Base-by-base conservation (phyloP, 164 flowering plant species). In the Magnolia sinica region DNA sequence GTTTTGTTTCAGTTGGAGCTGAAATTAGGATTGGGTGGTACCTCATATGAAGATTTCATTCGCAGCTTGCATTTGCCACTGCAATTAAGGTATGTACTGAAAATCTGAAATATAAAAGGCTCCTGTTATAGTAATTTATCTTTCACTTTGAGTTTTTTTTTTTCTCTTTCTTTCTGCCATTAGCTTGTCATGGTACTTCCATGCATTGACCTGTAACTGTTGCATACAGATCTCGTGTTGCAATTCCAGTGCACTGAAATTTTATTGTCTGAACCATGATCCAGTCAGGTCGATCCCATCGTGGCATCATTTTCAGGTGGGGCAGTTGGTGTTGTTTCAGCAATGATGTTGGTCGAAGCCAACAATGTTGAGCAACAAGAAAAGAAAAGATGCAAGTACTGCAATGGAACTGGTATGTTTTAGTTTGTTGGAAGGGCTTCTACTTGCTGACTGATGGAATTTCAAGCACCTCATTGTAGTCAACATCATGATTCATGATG, bases 271-370 rank as follows among this genome's bases (percentile, higher is more conserved):
- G n/a, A 75, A 76, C 76, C 24, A 71, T 78, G 68, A 50, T 83
- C 73, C 88, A 95, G 98, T 81, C 96, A 92, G 88, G 98, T 93
- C 59, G 98, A 95, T 76, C 98, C 98, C 45, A 95, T 93, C 22
- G 98, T 95, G 75, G 97, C 97, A 70, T 94, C 98, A 64, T 94
- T 94, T 79, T 89, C 98, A 9, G 96, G 97, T 64, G 98, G 98
- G 45, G 97, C 98, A 11, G 98, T 95, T 18, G 97, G 98, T 77
- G 98, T 92, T 37, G 90, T 95, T 81, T 91, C 97, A 20, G 91
- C 95, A 50, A 81, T 94, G 85, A 94, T 94, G 98, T 72, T 94
- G 79, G 85, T 92, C 74, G 98, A 94, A 85, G 92, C 75, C 61
- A 95, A 91, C 85, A 92, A 95, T 78, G 97, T 92, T 52, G 85